Evolutionary conservation across 345 rosid genomes (phyloP).

Genomic region (Moricandia arvensis): DNA sequence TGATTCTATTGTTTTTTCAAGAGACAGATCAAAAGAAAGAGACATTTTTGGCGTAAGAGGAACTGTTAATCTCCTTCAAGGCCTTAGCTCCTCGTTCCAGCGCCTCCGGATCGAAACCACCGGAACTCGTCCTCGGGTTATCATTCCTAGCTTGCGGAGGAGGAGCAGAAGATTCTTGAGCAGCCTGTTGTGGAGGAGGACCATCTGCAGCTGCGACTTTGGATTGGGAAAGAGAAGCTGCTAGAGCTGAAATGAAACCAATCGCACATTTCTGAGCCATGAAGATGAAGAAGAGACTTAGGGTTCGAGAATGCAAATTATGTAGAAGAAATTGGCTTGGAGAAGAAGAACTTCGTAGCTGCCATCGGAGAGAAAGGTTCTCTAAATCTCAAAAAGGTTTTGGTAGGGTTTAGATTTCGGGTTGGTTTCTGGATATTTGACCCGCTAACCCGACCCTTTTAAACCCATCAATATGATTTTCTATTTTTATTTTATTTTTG

Average conservation of each 20-base stretch:
- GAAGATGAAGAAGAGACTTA: not conserved
- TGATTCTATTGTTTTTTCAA: not conserved
- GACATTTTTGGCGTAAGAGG: slow-evolving; percentile 81
- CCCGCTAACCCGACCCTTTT: slow-evolving; percentile 27
- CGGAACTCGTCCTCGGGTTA: slow-evolving; percentile 76
- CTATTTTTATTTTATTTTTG: too few species aligned
- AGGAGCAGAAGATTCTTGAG: not conserved
- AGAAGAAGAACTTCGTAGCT: slow-evolving; percentile 31
- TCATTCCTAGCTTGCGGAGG: slow-evolving; percentile 56
- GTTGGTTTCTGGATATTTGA: slow-evolving; percentile 5
- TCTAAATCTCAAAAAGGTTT: slow-evolving; percentile 40
- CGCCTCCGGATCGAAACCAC: slow-evolving; percentile 93
- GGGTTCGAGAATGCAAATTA: slow-evolving; percentile 21
- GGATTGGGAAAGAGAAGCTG: slow-evolving; percentile 50
- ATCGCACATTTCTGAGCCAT: slow-evolving; percentile 68
- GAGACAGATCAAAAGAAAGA: not conserved
- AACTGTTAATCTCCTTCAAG: slow-evolving; percentile 61
- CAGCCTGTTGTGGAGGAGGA: slow-evolving; percentile 37
- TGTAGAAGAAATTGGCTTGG: slow-evolving; percentile 36
- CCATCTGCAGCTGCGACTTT: slow-evolving; percentile 63
- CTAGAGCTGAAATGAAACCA: slow-evolving; percentile 66
- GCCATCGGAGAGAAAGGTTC: not conserved
- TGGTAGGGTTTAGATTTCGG: slow-evolving; percentile 46
- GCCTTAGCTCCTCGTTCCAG: slow-evolving; percentile 87
- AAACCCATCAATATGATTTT: too few species aligned